phyloP scores from a whole-genome alignment of 768 basidiomycete genomes.

The Suillus variegatus region DNA sequence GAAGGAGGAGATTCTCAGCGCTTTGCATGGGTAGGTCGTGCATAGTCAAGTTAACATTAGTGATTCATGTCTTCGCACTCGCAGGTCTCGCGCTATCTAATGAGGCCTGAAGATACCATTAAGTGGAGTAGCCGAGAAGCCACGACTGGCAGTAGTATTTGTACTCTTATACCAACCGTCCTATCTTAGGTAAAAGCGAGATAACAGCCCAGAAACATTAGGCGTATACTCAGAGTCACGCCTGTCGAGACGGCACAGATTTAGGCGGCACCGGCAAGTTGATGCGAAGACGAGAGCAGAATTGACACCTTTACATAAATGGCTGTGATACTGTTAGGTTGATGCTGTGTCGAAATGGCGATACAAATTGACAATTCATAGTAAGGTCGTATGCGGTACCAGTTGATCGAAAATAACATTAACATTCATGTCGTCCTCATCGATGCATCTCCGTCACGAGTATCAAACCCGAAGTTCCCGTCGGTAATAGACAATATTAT shows the following conservation, averaged over 20 bases:
- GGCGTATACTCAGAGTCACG: slow-evolving; percentile 61
- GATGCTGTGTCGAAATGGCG: not conserved
- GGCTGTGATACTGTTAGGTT: slow-evolving; percentile 33
- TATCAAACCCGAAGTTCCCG: slow-evolving; percentile 40
- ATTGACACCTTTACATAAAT: slow-evolving; percentile 48
- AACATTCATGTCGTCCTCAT: slow-evolving; percentile 42
- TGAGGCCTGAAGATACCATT: not conserved
- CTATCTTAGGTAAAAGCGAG: slow-evolving; percentile 48
- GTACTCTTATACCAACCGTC: not conserved
- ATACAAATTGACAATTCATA: slow-evolving; percentile 48
- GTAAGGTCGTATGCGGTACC: slow-evolving; percentile 33
- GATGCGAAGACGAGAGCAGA: slow-evolving; percentile 49
- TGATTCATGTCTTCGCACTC: not conserved
- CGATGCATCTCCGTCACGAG: slow-evolving; percentile 22
- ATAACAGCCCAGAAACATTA: slow-evolving; percentile 82
- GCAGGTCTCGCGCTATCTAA: not conserved
- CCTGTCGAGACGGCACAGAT: slow-evolving; percentile 52
- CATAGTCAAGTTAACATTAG: not conserved
- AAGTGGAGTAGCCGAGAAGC: not conserved
- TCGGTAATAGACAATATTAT: slow-evolving; percentile 50
- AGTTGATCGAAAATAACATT: slow-evolving; percentile 52
- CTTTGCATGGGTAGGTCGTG: not conserved
- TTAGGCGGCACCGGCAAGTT: slow-evolving; percentile 58
- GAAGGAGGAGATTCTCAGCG: not conserved
- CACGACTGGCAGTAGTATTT: not conserved